These are phyloP conservation scores for Suillus subluteus DNA, from an alignment of 768 basidiomycete genomes.

Conservation along the genomic window DNA sequence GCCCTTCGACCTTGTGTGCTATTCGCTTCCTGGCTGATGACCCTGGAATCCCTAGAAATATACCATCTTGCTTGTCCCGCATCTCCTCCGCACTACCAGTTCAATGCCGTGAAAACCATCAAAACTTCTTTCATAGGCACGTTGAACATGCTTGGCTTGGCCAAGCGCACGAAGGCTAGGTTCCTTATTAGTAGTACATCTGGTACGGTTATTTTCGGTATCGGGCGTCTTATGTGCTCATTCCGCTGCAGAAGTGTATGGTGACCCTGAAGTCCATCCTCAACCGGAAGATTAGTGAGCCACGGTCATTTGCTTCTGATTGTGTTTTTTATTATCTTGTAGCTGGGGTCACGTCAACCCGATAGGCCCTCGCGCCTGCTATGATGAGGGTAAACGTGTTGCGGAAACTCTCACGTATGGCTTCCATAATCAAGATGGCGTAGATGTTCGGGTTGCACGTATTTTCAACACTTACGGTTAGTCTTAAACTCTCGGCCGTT, in stretches of 20 bases:
- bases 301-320: not conserved
- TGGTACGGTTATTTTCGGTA: slow-evolving; percentile 49
- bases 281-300: slow-evolving; percentile 94
- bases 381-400: slow-evolving; percentile 99
- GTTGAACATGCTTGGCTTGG: slow-evolving; percentile 97
- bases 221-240: slow-evolving; percentile 9
- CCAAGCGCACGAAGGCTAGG: slow-evolving; percentile 95
- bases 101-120: slow-evolving; percentile 96
- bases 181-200: slow-evolving; percentile 97
- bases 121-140: slow-evolving; percentile 99
- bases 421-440: slow-evolving; percentile 91
- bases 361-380: slow-evolving; percentile 98
- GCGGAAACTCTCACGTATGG: slow-evolving; percentile 98
- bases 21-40: slow-evolving; percentile 10
- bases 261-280: slow-evolving; percentile 97
- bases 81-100: slow-evolving; percentile 97
- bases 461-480: slow-evolving; percentile 96
- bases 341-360: slow-evolving; percentile 99
- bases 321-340: slow-evolving; percentile 22
- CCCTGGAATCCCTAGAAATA: slow-evolving; percentile 62
- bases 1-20: slow-evolving; percentile 32
- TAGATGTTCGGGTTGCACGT: slow-evolving; percentile 95
- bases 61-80: slow-evolving; percentile 99
- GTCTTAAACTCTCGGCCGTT: slow-evolving; percentile 10
- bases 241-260: slow-evolving; percentile 82